Percentiles rank a stretch among this genome's conserved stretches.
Conservation (phyloP, 2,329 filamentous ascomycete species). For the Chaetomium strumarium region DNA sequence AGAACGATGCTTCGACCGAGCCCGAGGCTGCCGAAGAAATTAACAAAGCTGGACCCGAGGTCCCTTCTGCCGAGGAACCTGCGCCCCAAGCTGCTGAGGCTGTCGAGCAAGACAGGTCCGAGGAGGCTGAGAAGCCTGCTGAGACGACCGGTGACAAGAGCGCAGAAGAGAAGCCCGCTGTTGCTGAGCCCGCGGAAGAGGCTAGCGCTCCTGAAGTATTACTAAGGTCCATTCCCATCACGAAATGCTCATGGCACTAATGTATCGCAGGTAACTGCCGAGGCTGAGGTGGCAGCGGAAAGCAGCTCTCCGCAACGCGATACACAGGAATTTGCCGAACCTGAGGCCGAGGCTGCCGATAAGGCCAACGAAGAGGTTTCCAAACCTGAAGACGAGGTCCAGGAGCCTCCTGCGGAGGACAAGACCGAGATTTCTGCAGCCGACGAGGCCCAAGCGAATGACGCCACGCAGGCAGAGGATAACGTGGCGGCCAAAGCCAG, state of each 20-base stretch:
- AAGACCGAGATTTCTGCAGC: neutral
- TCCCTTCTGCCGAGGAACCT: neutral
- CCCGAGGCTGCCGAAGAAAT: neutral
- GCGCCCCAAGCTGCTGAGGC: neutral
- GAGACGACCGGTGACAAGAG: neutral
- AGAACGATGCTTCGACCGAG: neutral
- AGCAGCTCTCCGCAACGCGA: neutral
- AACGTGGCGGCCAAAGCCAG: neutral
- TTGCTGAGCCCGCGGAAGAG: neutral
- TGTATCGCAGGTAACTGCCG: neutral
- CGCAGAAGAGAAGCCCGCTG: neutral
- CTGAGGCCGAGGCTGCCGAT: constrained; percentile 1
- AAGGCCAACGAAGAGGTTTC: neutral
- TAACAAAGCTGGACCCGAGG: constrained; percentile 2
- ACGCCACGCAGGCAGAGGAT: neutral
- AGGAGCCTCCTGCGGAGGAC: neutral
- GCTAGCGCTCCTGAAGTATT: neutral
- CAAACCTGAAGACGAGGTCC: neutral
- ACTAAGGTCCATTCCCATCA: neutral
- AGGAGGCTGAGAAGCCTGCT: constrained; percentile 1
- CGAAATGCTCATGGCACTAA: neutral
- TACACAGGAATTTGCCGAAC: neutral
- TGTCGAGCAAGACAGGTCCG: neutral
- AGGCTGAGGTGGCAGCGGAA: neutral
- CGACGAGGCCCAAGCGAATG: neutral